These are phyloP conservation scores for Fistulinella cinereoalba DNA, from an alignment of 1,284 basidiomycete species.

Conservation along the genomic window DNA sequence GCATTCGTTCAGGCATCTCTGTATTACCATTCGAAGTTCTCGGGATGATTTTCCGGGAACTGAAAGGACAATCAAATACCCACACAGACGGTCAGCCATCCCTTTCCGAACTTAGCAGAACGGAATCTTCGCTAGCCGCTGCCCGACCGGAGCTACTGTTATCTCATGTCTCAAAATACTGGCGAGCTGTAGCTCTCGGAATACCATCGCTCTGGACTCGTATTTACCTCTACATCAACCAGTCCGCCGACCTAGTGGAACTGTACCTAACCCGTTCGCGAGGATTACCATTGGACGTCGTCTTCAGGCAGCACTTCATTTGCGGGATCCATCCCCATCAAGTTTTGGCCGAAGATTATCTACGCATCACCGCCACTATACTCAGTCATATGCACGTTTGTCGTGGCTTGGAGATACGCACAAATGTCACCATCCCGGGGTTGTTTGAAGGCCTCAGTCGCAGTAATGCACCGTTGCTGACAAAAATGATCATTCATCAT, in stretches of 20 bases:
- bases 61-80: slow-evolving; percentile 4
- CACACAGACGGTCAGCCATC: slow-evolving; percentile 1
- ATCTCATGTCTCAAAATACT: slow-evolving; percentile 32
- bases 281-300: slow-evolving; percentile 22
- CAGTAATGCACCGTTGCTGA: slow-evolving; percentile 23
- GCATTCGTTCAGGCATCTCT: slow-evolving; percentile 9
- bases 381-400: slow-evolving; percentile 27
- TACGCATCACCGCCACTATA: slow-evolving; percentile 22
- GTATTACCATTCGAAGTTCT: slow-evolving; percentile 25
- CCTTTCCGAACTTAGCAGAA: slow-evolving; percentile 2
- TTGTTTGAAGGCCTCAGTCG: slow-evolving; percentile 23
- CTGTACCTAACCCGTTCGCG: slow-evolving; percentile 28
- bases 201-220: slow-evolving; percentile 27
- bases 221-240: slow-evolving; percentile 26
- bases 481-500: slow-evolving; percentile 25
- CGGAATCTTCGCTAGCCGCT: slow-evolving; percentile 3
- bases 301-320: slow-evolving; percentile 24
- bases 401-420: slow-evolving; percentile 26
- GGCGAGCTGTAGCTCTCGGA: slow-evolving; percentile 25
- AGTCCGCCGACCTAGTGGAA: slow-evolving; percentile 26
- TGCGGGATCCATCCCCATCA: slow-evolving; percentile 20
- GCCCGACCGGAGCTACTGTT: slow-evolving; percentile 25
- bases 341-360: slow-evolving; percentile 19
- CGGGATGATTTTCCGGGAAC: slow-evolving; percentile 26
- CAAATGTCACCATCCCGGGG: slow-evolving; percentile 26